These are phyloP conservation scores for Begonia peltatifolia DNA, from an alignment of 306 rosid genomes.

Conservation along the genomic window DNA sequence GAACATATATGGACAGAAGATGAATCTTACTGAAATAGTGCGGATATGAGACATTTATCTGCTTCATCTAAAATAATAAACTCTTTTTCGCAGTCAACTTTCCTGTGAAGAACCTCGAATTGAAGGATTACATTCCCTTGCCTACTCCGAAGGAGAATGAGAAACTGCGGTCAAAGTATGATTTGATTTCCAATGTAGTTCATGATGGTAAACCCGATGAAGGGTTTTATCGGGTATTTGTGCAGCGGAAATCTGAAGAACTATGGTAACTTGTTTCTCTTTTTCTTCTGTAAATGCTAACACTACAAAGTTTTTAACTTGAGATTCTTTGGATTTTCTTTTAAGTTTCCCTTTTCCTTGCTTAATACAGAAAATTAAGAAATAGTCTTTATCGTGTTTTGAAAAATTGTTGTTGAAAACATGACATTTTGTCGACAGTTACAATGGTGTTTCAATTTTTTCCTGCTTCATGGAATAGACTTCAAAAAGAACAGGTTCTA, in stretches of 20 bases:
- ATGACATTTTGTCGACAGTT: no score
- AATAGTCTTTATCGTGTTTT: no score
- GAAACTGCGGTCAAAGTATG: conserved; percentile 65
- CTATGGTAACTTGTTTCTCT: conserved; percentile 40
- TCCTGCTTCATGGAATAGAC: no score
- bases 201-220: conserved; percentile 94
- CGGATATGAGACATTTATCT: conserved; percentile 5
- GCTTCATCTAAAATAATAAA: conserved; percentile 7
- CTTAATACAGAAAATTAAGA: no score
- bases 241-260: conserved; percentile 84
- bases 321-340: no score
- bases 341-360: no score
- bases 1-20: neutral
- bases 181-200: conserved; percentile 79
- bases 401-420: no score
- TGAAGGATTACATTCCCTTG: conserved; percentile 93
- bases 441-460: no score
- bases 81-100: conserved; percentile 54
- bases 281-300: no score
- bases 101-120: conserved; percentile 91
- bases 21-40: neutral
- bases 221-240: conserved; percentile 83
- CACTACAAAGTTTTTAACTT: no score
- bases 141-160: conserved; percentile 61
- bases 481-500: neutral